Conservation (phyloP, 768 basidiomycete species). For the Pleurotus pulmonarius region DNA sequence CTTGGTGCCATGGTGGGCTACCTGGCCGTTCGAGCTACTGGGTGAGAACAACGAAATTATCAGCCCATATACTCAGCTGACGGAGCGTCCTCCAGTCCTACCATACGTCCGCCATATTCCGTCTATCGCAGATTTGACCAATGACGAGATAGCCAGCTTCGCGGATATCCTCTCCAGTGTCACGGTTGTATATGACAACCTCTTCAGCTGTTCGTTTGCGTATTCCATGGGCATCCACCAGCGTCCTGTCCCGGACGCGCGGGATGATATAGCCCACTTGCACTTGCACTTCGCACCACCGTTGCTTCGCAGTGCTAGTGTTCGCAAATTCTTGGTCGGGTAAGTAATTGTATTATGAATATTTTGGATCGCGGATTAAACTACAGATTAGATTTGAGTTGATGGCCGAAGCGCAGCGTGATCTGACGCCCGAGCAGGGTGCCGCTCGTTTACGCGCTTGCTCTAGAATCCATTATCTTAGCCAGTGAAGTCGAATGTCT, state of each 20-base stretch:
- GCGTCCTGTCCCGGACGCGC: constrained; percentile 52
- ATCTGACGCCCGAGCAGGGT: constrained; percentile 87
- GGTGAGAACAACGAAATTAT: constrained; percentile 34
- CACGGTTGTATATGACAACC: constrained; percentile 70
- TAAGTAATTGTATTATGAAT: constrained; percentile 27
- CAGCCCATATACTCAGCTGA: background rate
- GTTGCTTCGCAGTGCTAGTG: constrained; percentile 72
- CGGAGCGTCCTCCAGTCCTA: constrained; percentile 44
- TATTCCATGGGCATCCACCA: constrained; percentile 97
- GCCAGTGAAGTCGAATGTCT: too few species aligned
- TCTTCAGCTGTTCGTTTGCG: constrained; percentile 84
- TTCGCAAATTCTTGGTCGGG: constrained; percentile 91
- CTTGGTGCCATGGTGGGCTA: constrained; percentile 93
- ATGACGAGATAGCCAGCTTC: constrained; percentile 58
- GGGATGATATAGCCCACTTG: constrained; percentile 66
- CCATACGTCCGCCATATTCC: constrained; percentile 78
- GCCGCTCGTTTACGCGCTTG: constrained; percentile 57
- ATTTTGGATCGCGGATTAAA: constrained; percentile 3
- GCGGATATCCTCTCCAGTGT: constrained; percentile 64
- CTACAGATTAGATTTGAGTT: constrained; percentile 66
- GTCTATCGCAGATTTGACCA: constrained; percentile 57
- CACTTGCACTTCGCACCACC: constrained; percentile 90
- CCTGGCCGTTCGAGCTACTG: constrained; percentile 88
- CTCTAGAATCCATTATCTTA: constrained; percentile 11
- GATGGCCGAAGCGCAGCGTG: constrained; percentile 88